phyloP scores from a whole-genome alignment of 495 filamentous ascomycete species.

The Cetradonia linearis region DNA sequence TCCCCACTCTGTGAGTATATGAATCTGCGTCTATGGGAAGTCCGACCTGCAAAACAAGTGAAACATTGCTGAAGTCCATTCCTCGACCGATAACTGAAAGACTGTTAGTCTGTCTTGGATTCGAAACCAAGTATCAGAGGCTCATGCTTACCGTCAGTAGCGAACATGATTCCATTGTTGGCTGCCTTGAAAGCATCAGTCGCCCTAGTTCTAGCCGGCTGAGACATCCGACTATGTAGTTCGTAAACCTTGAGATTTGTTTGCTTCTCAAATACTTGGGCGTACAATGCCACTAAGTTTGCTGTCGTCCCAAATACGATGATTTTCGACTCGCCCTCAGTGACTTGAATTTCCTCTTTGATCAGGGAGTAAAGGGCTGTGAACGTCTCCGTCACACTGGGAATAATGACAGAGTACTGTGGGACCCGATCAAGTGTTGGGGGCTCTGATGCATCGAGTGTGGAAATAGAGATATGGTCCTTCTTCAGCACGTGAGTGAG shows the following conservation, averaged over 20 bases:
- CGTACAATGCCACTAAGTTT: slow-evolving; percentile 48
- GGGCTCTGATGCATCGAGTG: slow-evolving; percentile 48
- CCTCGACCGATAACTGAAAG: slow-evolving; percentile 57
- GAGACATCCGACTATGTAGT: slow-evolving; percentile 50
- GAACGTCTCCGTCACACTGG: slow-evolving; percentile 43
- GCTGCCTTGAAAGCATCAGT: slow-evolving; percentile 53
- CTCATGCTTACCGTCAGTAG: slow-evolving; percentile 41
- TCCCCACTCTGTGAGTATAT: slow-evolving; percentile 85
- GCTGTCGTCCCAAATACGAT: slow-evolving; percentile 63
- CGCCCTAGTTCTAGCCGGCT: slow-evolving; percentile 44
- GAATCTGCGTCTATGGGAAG: slow-evolving; percentile 60
- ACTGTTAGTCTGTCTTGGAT: slow-evolving; percentile 42
- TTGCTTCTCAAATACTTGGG: slow-evolving; percentile 38
- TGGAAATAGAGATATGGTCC: slow-evolving; percentile 51
- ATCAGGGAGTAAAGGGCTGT: slow-evolving; percentile 40
- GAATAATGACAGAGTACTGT: slow-evolving; percentile 48
- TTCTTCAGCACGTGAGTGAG: slow-evolving; percentile 45
- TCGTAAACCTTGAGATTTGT: slow-evolving; percentile 41
- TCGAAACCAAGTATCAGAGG: slow-evolving; percentile 31
- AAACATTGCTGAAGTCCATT: slow-evolving; percentile 93
- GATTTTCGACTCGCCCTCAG: slow-evolving; percentile 42
- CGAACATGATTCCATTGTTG: slow-evolving; percentile 47
- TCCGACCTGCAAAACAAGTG: slow-evolving; percentile 80
- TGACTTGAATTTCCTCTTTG: slow-evolving; percentile 34
- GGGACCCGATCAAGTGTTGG: slow-evolving; percentile 53